phyloP scores from a whole-genome alignment of 2,329 filamentous ascomycete species.

The Neodidymelliopsis sp. region DNA sequence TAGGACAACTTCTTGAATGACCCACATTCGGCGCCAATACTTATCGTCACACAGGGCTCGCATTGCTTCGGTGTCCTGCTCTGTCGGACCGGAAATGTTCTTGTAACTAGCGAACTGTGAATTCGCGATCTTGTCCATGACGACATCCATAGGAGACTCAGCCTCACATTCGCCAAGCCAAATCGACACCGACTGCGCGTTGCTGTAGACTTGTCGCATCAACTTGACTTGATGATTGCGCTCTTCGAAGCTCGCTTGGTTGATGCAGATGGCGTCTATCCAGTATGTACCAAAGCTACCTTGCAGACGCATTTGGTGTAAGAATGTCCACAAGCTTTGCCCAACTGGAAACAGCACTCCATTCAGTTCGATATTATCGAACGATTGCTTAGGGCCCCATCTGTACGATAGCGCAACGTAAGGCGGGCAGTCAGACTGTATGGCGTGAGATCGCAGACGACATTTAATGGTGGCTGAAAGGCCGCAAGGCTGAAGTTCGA shows the following conservation, averaged over 20 bases:
- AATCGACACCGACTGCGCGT: conserved; percentile 8
- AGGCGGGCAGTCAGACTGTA: background rate
- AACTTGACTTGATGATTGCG: conserved; percentile 22
- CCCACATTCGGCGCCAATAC: conserved; percentile 24
- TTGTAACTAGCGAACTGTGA: too few relatives aligned
- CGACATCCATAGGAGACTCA: conserved; percentile 4
- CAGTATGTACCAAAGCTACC: conserved; percentile 18
- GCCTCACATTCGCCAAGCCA: conserved; percentile 24
- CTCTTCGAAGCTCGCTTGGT: conserved; percentile 22
- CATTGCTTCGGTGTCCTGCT: too few relatives aligned
- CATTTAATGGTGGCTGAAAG: too few relatives aligned
- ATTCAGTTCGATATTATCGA: background rate
- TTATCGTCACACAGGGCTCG: background rate
- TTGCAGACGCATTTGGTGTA: background rate
- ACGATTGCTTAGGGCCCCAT: background rate
- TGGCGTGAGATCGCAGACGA: background rate
- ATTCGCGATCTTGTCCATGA: too few relatives aligned
- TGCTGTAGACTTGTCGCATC: conserved; percentile 23
- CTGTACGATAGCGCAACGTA: conserved; percentile 2
- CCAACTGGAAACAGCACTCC: background rate
- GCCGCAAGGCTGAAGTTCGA: background rate
- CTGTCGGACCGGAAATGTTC: too few relatives aligned
- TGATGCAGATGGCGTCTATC: too few relatives aligned
- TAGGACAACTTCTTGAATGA: conserved; percentile 25
- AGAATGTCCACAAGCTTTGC: background rate